These are phyloP conservation scores for Craterostigma plantagineum DNA, from an alignment of 257 asterid genomes.

Conservation along the genomic window DNA sequence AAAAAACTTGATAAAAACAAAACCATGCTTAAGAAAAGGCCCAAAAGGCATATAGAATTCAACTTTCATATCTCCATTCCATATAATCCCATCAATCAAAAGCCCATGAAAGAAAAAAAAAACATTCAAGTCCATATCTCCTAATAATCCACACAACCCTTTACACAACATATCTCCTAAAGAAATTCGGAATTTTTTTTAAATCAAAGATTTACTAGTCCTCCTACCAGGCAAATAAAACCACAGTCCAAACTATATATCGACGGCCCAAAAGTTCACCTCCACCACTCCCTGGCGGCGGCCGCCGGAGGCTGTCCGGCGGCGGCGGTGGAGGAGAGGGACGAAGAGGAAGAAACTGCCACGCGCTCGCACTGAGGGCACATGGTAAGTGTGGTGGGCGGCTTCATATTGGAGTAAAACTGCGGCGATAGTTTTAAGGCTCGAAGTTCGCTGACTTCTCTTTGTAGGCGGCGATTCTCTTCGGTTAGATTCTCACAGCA, in stretches of 20 bases:
- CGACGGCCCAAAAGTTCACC: constrained; percentile 38
- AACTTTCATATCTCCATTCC: too few species aligned
- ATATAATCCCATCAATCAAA: too few species aligned
- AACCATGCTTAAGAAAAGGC: too few species aligned
- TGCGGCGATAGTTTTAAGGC: constrained; percentile 81
- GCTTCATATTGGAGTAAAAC: constrained; percentile 81
- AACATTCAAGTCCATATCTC: too few species aligned
- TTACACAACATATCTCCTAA: too few species aligned
- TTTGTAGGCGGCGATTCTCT: constrained; percentile 69
- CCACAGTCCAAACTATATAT: constrained; percentile 9
- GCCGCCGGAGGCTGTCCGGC: constrained; percentile 8
- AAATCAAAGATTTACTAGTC: too few species aligned
- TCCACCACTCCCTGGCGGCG: constrained; percentile 22
- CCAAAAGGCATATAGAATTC: too few species aligned
- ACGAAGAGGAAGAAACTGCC: constrained; percentile 21
- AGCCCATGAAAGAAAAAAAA: too few species aligned
- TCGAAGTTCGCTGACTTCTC: constrained; percentile 71
- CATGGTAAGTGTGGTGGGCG: constrained; percentile 92
- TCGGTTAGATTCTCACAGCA: constrained; percentile 83
- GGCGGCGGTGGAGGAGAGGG: constrained; percentile 15
- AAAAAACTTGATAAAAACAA: too few species aligned
- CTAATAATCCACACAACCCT: too few species aligned
- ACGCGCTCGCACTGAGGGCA: constrained; percentile 96
- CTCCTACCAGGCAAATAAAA: too few species aligned
- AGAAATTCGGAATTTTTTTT: too few species aligned